Evolutionary conservation across 306 rosid species (phyloP).

Genomic region (Vigna nakashimae): DNA sequence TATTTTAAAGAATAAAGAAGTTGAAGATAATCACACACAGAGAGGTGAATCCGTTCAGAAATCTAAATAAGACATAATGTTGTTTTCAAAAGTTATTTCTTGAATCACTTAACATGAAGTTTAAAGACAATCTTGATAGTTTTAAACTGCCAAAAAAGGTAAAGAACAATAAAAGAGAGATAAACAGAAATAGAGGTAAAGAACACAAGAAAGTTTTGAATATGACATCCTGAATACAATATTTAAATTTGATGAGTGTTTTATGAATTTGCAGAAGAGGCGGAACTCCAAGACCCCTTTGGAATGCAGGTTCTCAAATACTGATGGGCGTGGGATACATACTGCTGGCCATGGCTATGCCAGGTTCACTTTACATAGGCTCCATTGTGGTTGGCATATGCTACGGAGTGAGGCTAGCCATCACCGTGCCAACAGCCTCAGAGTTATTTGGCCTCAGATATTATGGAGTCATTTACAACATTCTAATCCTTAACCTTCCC

Average conservation of each 20-base stretch:
- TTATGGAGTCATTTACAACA: slow-evolving; percentile 69
- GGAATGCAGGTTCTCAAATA: slow-evolving; percentile 69
- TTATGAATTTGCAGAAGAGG: slow-evolving; percentile 49
- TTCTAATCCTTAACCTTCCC: slow-evolving; percentile 89
- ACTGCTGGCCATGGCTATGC: slow-evolving; percentile 76
- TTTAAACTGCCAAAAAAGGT: too few relatives aligned
- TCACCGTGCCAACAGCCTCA: slow-evolving; percentile 84
- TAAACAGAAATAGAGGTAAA: too few relatives aligned
- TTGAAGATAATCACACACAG: too few relatives aligned
- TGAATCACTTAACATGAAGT: too few relatives aligned
- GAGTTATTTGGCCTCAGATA: slow-evolving; percentile 82
- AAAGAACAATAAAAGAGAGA: too few relatives aligned
- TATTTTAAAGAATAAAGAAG: too few relatives aligned
- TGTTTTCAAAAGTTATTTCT: too few relatives aligned
- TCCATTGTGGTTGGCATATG: slow-evolving; percentile 78
- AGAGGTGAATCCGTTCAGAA: too few relatives aligned
- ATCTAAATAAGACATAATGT: too few relatives aligned
- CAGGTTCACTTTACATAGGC: slow-evolving; percentile 84
- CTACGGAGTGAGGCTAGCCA: slow-evolving; percentile 78
- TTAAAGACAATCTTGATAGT: too few relatives aligned
- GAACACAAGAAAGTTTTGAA: too few relatives aligned
- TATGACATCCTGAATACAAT: too few relatives aligned
- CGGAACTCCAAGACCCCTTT: slow-evolving; percentile 77
- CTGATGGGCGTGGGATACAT: slow-evolving; percentile 80
- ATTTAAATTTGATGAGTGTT: background rate